Evolutionary conservation across 768 basidiomycete species (phyloP).

Genomic region (Pulveroboletus sp.): DNA sequence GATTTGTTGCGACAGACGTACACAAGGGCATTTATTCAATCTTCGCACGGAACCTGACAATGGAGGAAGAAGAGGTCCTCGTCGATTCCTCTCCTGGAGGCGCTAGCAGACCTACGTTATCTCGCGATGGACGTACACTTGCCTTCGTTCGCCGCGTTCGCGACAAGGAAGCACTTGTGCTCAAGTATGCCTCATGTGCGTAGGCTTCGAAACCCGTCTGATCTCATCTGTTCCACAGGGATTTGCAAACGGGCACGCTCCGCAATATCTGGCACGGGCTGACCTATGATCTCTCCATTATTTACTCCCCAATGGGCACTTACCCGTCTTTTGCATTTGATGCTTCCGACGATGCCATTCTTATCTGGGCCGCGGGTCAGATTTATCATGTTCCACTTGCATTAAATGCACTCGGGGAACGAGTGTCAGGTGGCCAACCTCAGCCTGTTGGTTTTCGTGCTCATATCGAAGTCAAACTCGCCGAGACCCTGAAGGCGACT

Average conservation of each 20-base stretch:
- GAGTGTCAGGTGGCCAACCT: constrained; percentile 38
- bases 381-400: constrained; percentile 60
- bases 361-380: constrained; percentile 75
- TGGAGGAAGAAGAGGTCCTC: constrained; percentile 46
- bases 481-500: constrained; percentile 50
- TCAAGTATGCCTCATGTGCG: constrained; percentile 49
- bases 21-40: constrained; percentile 72
- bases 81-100: constrained; percentile 63
- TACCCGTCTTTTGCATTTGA: constrained; percentile 72
- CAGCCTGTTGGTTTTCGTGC: constrained; percentile 57
- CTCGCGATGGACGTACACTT: constrained; percentile 63
- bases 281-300: constrained; percentile 58
- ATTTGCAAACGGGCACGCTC: constrained; percentile 62
- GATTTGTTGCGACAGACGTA: constrained; percentile 44
- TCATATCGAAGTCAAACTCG: constrained; percentile 60
- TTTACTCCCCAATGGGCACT: constrained; percentile 77
- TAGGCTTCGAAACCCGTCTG: neutral
- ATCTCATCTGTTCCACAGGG: constrained; percentile 38
- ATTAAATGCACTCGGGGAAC: constrained; percentile 44
- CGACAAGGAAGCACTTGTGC: constrained; percentile 69
- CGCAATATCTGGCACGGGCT: constrained; percentile 67
- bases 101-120: constrained; percentile 71
- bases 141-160: constrained; percentile 73
- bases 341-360: constrained; percentile 34
- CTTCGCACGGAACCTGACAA: constrained; percentile 63